A percentile compares a stretch with the other conserved stretches of the same genome.
These are phyloP conservation scores for Lophiotrema nucula DNA, from an alignment of 495 filamentous ascomycete species.

Conservation along the genomic window DNA sequence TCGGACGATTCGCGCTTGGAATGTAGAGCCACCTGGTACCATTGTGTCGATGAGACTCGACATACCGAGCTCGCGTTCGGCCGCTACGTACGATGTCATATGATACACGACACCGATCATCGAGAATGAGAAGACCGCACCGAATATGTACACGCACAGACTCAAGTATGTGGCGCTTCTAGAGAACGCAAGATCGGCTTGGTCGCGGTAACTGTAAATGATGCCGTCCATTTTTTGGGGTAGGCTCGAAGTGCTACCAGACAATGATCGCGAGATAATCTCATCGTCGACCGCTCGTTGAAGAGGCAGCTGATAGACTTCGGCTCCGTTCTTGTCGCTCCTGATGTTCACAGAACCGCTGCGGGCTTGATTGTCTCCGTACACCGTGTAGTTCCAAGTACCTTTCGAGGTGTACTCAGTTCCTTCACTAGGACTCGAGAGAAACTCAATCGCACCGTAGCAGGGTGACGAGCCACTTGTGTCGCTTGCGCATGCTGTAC, in stretches of 20 bases:
- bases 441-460: slow-evolving; percentile 72
- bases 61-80: slow-evolving; percentile 75
- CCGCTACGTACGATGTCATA: slow-evolving; percentile 67
- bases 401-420: slow-evolving; percentile 31
- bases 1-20: slow-evolving; percentile 65
- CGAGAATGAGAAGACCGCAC: slow-evolving; percentile 52
- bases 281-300: slow-evolving; percentile 68
- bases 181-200: slow-evolving; percentile 53
- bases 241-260: slow-evolving; percentile 34
- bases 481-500: slow-evolving; percentile 57
- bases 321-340: slow-evolving; percentile 56
- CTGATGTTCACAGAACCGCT: slow-evolving; percentile 55
- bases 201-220: slow-evolving; percentile 64
- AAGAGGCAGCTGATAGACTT: slow-evolving; percentile 69
- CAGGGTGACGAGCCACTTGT: slow-evolving; percentile 65
- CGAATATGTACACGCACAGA: slow-evolving; percentile 58
- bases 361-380: slow-evolving; percentile 58
- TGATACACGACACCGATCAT: slow-evolving; percentile 61
- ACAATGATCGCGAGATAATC: slow-evolving; percentile 36
- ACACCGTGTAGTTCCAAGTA: slow-evolving; percentile 75
- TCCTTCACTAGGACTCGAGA: slow-evolving; percentile 63
- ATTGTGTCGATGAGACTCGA: slow-evolving; percentile 77
- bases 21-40: slow-evolving; percentile 63
- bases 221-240: slow-evolving; percentile 55
- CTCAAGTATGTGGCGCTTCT: slow-evolving; percentile 50